A percentile compares a stretch with the other conserved stretches of the same genome.
Evolutionary conservation across 805 yeast species (phyloP).

Genomic region (Yarrowia keelungensis): DNA sequence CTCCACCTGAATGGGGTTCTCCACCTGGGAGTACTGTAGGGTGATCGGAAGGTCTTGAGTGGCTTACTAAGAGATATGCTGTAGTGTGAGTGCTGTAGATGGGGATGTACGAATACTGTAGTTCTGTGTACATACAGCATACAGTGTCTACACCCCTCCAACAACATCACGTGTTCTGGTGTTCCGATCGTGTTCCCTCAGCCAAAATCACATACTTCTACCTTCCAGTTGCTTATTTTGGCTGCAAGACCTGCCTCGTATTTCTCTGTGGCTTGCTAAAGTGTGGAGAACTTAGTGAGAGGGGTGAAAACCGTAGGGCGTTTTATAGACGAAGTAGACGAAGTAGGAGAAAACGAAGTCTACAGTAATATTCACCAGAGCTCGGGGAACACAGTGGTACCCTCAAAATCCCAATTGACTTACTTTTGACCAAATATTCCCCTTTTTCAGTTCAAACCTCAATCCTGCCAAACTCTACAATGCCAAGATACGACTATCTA

Average conservation of each 20-base stretch:
- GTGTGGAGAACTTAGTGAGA: background rate
- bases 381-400: too few relatives aligned
- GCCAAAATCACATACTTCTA: background rate
- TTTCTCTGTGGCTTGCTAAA: background rate
- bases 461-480: background rate
- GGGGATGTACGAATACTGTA: too few relatives aligned
- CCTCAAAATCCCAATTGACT: too few relatives aligned
- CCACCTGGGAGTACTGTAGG: too few relatives aligned
- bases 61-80: too few relatives aligned
- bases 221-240: background rate
- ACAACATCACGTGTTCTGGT: too few relatives aligned
- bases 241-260: background rate
- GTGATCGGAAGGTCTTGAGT: too few relatives aligned
- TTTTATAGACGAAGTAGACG: background rate
- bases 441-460: background rate
- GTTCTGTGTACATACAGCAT: too few relatives aligned
- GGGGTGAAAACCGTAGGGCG: background rate
- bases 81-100: too few relatives aligned
- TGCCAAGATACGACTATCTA: conserved; percentile 6
- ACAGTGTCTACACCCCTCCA: too few relatives aligned
- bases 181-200: too few relatives aligned
- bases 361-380: background rate
- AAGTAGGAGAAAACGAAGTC: background rate
- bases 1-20: background rate
- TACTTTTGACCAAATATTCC: too few relatives aligned